Conservation (phyloP, 2,329 filamentous ascomycete species). For the Aspergillus awamori region DNA sequence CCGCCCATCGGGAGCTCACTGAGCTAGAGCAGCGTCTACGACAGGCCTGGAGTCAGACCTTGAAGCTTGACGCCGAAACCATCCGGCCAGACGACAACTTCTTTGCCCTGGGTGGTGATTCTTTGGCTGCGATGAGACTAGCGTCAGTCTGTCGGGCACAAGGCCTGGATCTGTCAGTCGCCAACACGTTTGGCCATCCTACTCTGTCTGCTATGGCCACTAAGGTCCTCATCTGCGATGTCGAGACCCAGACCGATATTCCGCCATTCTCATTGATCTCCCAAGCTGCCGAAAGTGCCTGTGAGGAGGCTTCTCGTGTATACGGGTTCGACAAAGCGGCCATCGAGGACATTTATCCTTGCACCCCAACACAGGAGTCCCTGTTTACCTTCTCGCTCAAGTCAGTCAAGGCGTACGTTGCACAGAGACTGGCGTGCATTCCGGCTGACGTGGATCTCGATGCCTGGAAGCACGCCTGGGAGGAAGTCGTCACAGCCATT, state of each 20-base stretch:
- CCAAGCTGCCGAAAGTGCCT: constrained; percentile 37
- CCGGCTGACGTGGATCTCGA: constrained; percentile 37
- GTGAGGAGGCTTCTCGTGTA: constrained; percentile 40
- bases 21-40: constrained; percentile 38
- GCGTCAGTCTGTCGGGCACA: constrained; percentile 35
- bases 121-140: constrained; percentile 39
- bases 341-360: constrained; percentile 47
- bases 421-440: constrained; percentile 46
- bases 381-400: constrained; percentile 51
- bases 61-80: constrained; percentile 33
- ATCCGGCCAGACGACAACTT: constrained; percentile 46
- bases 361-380: constrained; percentile 47
- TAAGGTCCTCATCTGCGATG: constrained; percentile 33
- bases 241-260: constrained; percentile 29
- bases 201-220: constrained; percentile 48
- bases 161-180: constrained; percentile 39
- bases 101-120: constrained; percentile 41
- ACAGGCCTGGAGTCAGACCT: constrained; percentile 37
- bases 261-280: constrained; percentile 36
- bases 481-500: constrained; percentile 42
- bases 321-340: constrained; percentile 32
- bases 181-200: constrained; percentile 39
- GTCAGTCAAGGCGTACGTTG: constrained; percentile 49
- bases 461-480: constrained; percentile 50
- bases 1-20: constrained; percentile 29